These are phyloP conservation scores for Microcos paniculata DNA, from an alignment of 345 rosid species.

Conservation along the genomic window DNA sequence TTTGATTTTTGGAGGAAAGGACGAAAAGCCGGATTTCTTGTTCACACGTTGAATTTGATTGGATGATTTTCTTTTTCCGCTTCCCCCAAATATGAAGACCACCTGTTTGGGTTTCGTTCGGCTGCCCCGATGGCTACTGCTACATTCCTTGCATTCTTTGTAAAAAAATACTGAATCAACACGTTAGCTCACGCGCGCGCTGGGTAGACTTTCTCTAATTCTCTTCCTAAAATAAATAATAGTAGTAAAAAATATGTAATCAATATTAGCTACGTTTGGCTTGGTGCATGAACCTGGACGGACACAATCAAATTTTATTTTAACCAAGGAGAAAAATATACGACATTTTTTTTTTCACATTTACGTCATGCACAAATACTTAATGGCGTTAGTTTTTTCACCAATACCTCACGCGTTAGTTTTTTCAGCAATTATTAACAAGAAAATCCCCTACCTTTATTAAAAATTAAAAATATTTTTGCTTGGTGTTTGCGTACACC, in stretches of 20 bases:
- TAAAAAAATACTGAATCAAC: neutral
- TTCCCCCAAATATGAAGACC: neutral
- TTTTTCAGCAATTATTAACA: no score
- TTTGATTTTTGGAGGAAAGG: neutral
- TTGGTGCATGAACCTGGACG: constrained; percentile 8
- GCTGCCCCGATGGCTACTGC: neutral
- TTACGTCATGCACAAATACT: neutral
- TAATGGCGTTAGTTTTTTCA: no score
- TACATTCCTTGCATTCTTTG: neutral
- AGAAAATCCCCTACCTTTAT: no score
- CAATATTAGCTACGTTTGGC: neutral
- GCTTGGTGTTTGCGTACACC: no score
- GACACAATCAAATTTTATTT: neutral
- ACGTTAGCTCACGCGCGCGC: neutral
- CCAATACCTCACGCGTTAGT: no score
- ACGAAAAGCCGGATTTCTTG: neutral
- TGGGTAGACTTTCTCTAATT: neutral
- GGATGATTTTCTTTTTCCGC: neutral
- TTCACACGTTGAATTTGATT: constrained; percentile 19
- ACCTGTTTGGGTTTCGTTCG: neutral
- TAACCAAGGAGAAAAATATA: neutral
- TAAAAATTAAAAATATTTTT: no score
- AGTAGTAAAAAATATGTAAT: neutral
- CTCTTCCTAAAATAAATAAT: neutral
- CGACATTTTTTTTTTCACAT: neutral